Evolutionary conservation across 2,329 filamentous ascomycete species (phyloP), one percentile per base, ranked within the genome.

Genomic region (Paraconiothyrium sp.): DNA sequence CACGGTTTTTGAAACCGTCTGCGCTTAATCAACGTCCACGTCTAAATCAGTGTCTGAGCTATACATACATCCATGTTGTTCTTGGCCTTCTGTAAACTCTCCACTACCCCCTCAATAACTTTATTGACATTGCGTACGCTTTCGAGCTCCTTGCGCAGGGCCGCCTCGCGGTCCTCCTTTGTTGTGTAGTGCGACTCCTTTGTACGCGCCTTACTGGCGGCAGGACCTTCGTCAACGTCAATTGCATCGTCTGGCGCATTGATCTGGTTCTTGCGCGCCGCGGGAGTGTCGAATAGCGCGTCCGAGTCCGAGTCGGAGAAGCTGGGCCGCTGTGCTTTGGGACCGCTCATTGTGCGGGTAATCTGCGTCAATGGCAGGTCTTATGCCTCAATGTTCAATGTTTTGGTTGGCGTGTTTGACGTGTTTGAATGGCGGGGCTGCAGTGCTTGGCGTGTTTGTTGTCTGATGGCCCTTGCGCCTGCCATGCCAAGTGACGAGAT

Each of bases 1-100:
- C 46, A 98, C 93, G 3, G 95, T 97, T 64, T 87, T 86, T 57
- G 91, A 91, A 39, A 98, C 94, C 27, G 91, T 96, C 91, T 92
- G 65, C 9, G 20, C 7, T 11, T 24, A 1, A 48, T 75, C 35
- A 72, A 63, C 49, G 34, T 58, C 3, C 22, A 16, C 13, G 6
- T 46, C 9, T 24, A 4, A 32, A 7, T 30, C 54, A 48, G 9
- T 52, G 14, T 24, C 20, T n/a, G 35, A 20, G 4, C 0, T 22
- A 10, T 27, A 68, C 84, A 59, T 82, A 92, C 90, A 71, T 88
- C 84, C 92, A 95, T 95, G 78, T 94, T 94, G 59, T 85, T 86
- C 72, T 88, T 90, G 27, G 91, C 89, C 64, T 88, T 88, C 68
- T 91, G 87, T 24, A 95, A 82, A 47, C 90, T 92, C 35, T 86